phyloP scores from a whole-genome alignment of 495 filamentous ascomycete species.

The Paragyromitra xinjiangensis region DNA sequence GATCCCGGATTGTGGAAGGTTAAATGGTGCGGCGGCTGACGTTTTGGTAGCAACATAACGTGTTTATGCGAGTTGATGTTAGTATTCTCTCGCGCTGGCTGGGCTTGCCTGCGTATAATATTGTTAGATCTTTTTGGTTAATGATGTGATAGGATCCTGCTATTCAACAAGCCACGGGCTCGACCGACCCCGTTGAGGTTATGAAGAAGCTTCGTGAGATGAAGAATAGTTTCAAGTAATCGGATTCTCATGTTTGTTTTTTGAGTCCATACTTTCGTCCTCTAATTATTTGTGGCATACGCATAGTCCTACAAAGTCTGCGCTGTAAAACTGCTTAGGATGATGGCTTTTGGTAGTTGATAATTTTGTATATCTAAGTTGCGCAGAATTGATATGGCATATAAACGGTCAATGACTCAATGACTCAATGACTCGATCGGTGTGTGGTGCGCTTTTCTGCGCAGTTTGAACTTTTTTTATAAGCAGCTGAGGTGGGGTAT shows the following conservation, averaged over 20 bases:
- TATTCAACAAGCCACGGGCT: conserved; percentile 83
- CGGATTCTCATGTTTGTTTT: not conserved
- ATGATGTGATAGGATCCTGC: conserved; percentile 72
- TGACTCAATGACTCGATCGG: not conserved
- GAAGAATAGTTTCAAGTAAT: conserved; percentile 86
- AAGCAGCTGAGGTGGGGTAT: not conserved
- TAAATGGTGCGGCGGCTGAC: conserved; percentile 2
- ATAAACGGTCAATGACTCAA: conserved; percentile 3
- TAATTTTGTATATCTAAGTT: not conserved
- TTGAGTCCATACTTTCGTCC: not conserved
- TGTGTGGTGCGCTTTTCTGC: not conserved
- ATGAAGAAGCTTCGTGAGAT: conserved; percentile 87
- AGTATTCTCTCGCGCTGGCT: conserved; percentile 55
- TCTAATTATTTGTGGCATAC: conserved; percentile 24
- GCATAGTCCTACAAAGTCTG: conserved; percentile 26
- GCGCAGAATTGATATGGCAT: not conserved
- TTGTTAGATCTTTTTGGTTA: not conserved
- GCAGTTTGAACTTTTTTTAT: not conserved
- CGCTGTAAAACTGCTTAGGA: conserved; percentile 19
- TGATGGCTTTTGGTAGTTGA: not conserved
- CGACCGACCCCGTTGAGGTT: conserved; percentile 82
- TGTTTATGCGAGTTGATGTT: conserved; percentile 92
- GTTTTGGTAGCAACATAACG: conserved; percentile 79
- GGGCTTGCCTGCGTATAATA: not conserved
- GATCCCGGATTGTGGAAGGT: not conserved